Percentiles rank a stretch among this genome's conserved stretches.
Conservation (phyloP, 345 rosid genomes). For the Rubroshorea leprosula region DNA sequence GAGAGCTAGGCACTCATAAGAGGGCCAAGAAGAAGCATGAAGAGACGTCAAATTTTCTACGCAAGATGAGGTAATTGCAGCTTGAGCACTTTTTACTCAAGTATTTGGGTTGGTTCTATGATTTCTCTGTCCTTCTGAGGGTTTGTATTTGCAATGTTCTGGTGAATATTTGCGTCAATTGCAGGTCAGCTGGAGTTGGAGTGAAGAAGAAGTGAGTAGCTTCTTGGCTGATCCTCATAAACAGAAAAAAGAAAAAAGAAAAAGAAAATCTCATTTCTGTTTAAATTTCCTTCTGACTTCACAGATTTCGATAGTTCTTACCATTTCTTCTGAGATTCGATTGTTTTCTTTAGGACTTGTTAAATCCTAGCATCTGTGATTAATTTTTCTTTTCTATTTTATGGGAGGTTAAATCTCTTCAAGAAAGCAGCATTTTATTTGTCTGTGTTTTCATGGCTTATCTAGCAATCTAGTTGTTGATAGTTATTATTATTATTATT, state of each 20-base stretch:
- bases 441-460: too few species aligned
- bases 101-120: background rate
- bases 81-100: background rate
- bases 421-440: too few species aligned
- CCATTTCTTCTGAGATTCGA: too few species aligned
- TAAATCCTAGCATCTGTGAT: too few species aligned
- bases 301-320: too few species aligned
- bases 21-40: slow-evolving; percentile 58
- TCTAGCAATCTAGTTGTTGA: too few species aligned
- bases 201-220: slow-evolving; percentile 35
- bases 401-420: too few species aligned
- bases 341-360: too few species aligned
- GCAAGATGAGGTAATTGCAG: slow-evolving; percentile 41
- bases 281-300: background rate
- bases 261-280: background rate
- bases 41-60: slow-evolving; percentile 43
- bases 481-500: too few species aligned
- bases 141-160: slow-evolving; percentile 4
- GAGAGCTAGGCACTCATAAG: slow-evolving; percentile 51
- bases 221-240: background rate
- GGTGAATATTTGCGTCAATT: background rate
- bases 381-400: too few species aligned
- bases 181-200: slow-evolving; percentile 32
- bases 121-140: background rate
- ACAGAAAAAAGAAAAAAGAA: background rate